Percentiles rank a stretch among this genome's conserved stretches.
phyloP scores from a whole-genome alignment of 2,329 filamentous ascomycete species.

The Penicillium sp. region DNA sequence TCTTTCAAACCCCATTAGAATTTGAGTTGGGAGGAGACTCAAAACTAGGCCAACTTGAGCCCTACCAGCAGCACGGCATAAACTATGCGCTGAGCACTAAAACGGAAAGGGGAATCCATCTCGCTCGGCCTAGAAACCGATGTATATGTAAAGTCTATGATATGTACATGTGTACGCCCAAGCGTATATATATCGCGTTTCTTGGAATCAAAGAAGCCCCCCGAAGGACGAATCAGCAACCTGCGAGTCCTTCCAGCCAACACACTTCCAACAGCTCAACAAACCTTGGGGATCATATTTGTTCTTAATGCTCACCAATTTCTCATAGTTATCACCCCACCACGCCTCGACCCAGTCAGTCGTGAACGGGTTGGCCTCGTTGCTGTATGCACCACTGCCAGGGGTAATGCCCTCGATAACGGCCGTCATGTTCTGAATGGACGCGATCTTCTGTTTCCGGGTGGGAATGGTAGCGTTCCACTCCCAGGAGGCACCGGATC shows the following conservation, averaged over 20 bases:
- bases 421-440: conserved; percentile 6
- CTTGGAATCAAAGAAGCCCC: not conserved
- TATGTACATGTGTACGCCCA: not conserved
- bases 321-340: conserved; percentile 22
- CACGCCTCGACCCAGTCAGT: conserved; percentile 19
- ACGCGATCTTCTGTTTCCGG: conserved; percentile 7
- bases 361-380: conserved; percentile 21
- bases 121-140: too few species aligned
- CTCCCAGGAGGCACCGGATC: conserved; percentile 11
- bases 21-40: too few species aligned
- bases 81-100: too few species aligned
- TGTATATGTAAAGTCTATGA: not conserved
- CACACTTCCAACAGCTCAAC: conserved; percentile 21
- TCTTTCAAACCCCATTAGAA: too few species aligned
- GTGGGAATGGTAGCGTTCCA: conserved; percentile 19
- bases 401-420: conserved; percentile 14
- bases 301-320: conserved; percentile 18
- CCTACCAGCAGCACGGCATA: too few species aligned
- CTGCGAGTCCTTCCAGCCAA: conserved; percentile 7
- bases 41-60: too few species aligned
- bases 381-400: conserved; percentile 18
- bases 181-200: not conserved
- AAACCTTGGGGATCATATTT: conserved; percentile 20
- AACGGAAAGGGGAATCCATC: too few species aligned
- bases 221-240: not conserved